These are phyloP conservation scores for Aspergillus bridgeri DNA, from an alignment of 495 filamentous ascomycete genomes.

Conservation along the genomic window DNA sequence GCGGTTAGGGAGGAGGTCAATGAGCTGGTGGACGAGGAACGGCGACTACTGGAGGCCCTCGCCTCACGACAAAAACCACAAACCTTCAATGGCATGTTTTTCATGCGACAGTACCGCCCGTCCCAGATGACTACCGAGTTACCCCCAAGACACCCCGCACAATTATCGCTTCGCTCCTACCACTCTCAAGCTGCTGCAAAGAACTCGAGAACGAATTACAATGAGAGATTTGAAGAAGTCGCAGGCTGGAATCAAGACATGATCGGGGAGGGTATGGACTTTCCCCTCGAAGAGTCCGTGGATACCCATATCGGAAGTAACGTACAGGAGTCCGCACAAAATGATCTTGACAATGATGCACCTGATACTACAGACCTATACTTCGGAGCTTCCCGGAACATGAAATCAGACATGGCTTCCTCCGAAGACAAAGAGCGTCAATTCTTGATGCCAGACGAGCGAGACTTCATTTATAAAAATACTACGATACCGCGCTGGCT, in stretches of 20 bases:
- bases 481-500: conserved; percentile 30
- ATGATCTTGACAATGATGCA: neutral
- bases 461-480: conserved; percentile 16
- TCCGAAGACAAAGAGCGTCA: conserved; percentile 5
- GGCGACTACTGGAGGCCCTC: conserved; percentile 32
- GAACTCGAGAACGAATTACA: neutral
- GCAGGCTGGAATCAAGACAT: neutral
- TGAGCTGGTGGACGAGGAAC: conserved; percentile 41
- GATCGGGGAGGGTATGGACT: neutral
- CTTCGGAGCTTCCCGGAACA: no score
- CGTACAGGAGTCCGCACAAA: neutral
- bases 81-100: conserved; percentile 18
- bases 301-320: neutral
- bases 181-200: neutral
- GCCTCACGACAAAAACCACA: conserved; percentile 22
- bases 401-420: neutral
- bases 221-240: neutral
- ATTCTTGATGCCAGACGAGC: conserved; percentile 13
- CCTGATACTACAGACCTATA: no score
- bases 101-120: conserved; percentile 22
- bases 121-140: conserved; percentile 8
- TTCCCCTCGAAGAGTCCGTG: neutral
- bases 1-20: conserved; percentile 45
- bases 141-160: conserved; percentile 10
- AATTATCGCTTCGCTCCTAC: conserved; percentile 12